These are phyloP conservation scores for Xylariaceae sp. DNA, from an alignment of 2,329 filamentous ascomycete species.

Conservation along the genomic window DNA sequence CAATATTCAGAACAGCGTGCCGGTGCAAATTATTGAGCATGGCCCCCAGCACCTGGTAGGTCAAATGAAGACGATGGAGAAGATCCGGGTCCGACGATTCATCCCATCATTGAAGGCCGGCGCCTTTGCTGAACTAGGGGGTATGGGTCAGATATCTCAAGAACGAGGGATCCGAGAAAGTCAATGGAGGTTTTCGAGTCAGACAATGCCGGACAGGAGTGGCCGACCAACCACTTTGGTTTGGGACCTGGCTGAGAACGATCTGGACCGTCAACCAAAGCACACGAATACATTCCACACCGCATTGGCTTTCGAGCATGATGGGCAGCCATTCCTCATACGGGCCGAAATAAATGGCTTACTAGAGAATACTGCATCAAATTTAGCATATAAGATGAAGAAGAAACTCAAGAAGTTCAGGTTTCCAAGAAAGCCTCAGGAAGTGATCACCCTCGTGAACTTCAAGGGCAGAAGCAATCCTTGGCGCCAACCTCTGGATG, in stretches of 20 bases:
- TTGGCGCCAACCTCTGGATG: not conserved
- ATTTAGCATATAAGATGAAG: constrained; percentile 12
- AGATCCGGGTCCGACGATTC: constrained; percentile 1
- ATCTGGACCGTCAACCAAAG: constrained; percentile 21
- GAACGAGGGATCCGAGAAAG: constrained; percentile 7
- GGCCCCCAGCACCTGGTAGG: constrained; percentile 22
- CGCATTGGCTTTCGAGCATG: constrained; percentile 27
- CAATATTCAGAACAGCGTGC: not conserved
- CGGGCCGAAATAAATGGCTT: constrained; percentile 25
- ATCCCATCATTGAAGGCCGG: constrained; percentile 13
- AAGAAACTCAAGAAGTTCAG: constrained; percentile 10
- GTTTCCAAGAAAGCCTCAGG: not conserved
- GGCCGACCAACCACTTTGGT: constrained; percentile 18
- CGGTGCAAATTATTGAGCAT: constrained; percentile 3
- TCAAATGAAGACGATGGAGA: not conserved
- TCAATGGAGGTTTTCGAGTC: constrained; percentile 22
- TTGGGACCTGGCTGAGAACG: constrained; percentile 27
- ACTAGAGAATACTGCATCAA: constrained; percentile 18
- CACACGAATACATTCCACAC: constrained; percentile 27
- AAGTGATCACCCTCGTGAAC: constrained; percentile 19
- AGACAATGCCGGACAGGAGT: not conserved
- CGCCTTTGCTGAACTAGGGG: constrained; percentile 16
- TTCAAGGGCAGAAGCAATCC: constrained; percentile 4
- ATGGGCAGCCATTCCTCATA: constrained; percentile 26
- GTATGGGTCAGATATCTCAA: constrained; percentile 17